Conservation (phyloP, 441 rosid species). For the Erodium trifolium region DNA sequence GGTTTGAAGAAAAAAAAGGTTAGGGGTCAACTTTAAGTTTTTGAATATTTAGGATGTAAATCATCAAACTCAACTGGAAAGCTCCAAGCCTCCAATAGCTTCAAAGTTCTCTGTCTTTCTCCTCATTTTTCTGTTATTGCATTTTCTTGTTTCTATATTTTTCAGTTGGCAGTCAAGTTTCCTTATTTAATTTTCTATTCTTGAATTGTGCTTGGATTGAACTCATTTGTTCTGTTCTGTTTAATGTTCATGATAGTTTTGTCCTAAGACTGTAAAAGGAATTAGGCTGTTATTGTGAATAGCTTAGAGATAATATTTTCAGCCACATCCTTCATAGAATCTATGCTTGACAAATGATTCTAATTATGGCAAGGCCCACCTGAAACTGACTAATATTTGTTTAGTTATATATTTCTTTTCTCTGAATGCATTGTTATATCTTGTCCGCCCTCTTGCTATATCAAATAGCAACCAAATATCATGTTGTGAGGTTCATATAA, state of each 20-base stretch:
- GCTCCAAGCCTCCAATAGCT: neutral
- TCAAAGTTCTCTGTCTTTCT: neutral
- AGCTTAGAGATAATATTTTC: neutral
- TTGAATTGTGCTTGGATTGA: neutral
- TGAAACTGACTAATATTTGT: neutral
- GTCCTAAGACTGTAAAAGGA: neutral
- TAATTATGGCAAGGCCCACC: neutral
- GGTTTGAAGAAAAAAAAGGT: no score
- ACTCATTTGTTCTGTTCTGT: neutral
- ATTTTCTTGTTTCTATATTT: neutral
- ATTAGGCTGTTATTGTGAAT: neutral
- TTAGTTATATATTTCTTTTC: neutral
- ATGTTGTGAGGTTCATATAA: neutral
- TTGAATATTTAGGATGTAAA: no score
- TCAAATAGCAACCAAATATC: neutral
- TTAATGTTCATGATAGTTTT: neutral
- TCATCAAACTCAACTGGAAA: no score
- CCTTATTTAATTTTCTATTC: neutral
- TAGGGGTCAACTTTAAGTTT: no score
- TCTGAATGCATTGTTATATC: neutral
- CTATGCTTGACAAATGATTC: neutral
- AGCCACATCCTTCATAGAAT: neutral
- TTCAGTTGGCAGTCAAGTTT: neutral
- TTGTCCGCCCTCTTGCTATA: neutral
- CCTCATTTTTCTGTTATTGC: neutral